Evolutionary conservation across 2,329 filamentous ascomycete species (phyloP).

Genomic region (Knoxdaviesia capensis): DNA sequence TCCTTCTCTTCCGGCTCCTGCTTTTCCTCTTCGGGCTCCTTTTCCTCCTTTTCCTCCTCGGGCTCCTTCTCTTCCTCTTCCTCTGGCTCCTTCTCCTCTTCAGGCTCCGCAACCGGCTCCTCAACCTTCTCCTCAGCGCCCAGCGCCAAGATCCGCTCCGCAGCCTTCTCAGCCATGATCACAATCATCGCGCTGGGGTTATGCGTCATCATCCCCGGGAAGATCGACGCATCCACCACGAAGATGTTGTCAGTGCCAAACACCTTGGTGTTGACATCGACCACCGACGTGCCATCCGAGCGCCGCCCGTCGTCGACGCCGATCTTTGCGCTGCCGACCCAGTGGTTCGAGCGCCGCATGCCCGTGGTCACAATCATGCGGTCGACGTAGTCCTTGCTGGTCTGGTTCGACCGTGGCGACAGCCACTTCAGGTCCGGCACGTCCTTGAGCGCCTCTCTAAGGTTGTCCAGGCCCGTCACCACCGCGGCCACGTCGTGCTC

Average conservation of each 20-base stretch:
- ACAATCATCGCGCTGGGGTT: constrained; percentile 49
- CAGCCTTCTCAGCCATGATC: constrained; percentile 40
- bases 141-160: constrained; percentile 11
- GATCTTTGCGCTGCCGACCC: constrained; percentile 40
- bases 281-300: constrained; percentile 33
- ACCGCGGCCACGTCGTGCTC: constrained; percentile 40
- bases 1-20: too few relatives aligned
- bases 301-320: constrained; percentile 32
- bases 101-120: too few relatives aligned
- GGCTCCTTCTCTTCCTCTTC: too few relatives aligned
- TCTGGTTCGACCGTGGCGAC: background rate
- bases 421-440: constrained; percentile 29
- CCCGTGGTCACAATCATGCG: constrained; percentile 14
- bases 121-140: too few relatives aligned
- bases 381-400: background rate
- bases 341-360: constrained; percentile 27
- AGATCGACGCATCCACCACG: constrained; percentile 47
- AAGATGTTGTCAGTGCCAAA: constrained; percentile 50
- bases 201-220: constrained; percentile 46
- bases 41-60: too few relatives aligned
- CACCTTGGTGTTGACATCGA: constrained; percentile 41
- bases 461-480: constrained; percentile 40
- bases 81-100: too few relatives aligned
- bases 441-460: constrained; percentile 30
- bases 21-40: too few relatives aligned